Conservation (phyloP, 352 stramenopile species). For the Phytophthora sp. region DNA sequence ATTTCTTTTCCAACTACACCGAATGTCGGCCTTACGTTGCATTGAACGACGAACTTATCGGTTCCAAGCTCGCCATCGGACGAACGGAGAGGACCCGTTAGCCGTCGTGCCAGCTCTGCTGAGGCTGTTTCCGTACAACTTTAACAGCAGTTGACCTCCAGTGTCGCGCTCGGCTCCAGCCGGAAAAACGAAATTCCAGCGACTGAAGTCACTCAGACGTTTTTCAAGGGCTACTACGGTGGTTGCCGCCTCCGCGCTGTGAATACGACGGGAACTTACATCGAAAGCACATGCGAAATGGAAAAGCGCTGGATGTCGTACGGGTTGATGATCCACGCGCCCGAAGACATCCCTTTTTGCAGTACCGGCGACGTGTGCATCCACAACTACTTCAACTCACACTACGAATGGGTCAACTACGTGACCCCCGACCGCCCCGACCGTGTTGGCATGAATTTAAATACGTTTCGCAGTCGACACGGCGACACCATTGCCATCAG, state of each 20-base stretch:
- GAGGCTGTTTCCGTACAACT: too few species aligned
- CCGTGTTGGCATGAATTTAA: slow-evolving; percentile 7
- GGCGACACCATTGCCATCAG: slow-evolving; percentile 8
- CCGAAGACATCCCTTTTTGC: slow-evolving; percentile 20
- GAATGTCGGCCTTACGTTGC: slow-evolving; percentile 28
- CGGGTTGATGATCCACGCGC: slow-evolving; percentile 28
- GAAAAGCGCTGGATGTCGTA: slow-evolving; percentile 24
- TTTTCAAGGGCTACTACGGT: slow-evolving; percentile 33
- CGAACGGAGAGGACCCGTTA: slow-evolving; percentile 22
- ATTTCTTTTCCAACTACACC: slow-evolving; percentile 35
- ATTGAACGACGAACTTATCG: slow-evolving; percentile 11
- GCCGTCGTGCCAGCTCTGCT: slow-evolving; percentile 19
- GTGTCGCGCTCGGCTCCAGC: too few species aligned
- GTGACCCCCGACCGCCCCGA: background rate
- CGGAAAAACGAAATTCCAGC: too few species aligned
- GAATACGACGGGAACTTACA: slow-evolving; percentile 24
- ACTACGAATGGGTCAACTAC: slow-evolving; percentile 31
- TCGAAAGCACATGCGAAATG: slow-evolving; percentile 19
- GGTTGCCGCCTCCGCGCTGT: slow-evolving; percentile 19
- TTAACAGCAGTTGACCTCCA: too few species aligned
- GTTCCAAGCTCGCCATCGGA: slow-evolving; percentile 25
- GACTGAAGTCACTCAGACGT: slow-evolving; percentile 28
- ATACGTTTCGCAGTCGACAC: slow-evolving; percentile 15
- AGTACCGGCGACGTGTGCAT: slow-evolving; percentile 22
- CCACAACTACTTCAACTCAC: slow-evolving; percentile 37